These are phyloP conservation scores for Plasmodium gallinaceum DNA, from an alignment of 169 alveolate genomes.

Conservation along the genomic window DNA sequence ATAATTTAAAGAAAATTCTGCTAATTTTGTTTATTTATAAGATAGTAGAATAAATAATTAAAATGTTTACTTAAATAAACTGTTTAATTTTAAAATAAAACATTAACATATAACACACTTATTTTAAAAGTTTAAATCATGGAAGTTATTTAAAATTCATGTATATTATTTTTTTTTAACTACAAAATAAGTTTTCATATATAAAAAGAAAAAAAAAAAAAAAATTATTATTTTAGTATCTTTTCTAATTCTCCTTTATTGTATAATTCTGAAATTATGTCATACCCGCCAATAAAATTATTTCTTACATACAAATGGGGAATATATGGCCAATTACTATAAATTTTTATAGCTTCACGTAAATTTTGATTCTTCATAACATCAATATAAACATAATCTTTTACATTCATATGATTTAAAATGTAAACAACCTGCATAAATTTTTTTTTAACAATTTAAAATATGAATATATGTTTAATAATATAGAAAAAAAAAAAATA, in stretches of 20 bases:
- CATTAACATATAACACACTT: too few species aligned
- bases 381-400: constrained; percentile 84
- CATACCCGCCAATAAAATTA: constrained; percentile 93
- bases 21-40: too few species aligned
- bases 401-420: constrained; percentile 78
- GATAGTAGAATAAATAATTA: too few species aligned
- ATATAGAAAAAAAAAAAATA: not conserved
- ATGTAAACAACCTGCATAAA: constrained; percentile 80
- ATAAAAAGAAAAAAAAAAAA: not conserved
- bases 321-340: constrained; percentile 91
- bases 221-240: constrained; percentile 70
- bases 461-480: not conserved
- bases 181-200: too few species aligned
- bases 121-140: too few species aligned
- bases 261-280: constrained; percentile 92
- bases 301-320: constrained; percentile 89
- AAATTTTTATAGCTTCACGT: constrained; percentile 89
- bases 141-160: too few species aligned
- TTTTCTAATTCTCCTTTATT: constrained; percentile 88
- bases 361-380: constrained; percentile 86
- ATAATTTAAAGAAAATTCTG: too few species aligned
- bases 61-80: too few species aligned
- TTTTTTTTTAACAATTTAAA: not conserved
- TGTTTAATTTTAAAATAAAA: too few species aligned
- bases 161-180: too few species aligned